phyloP scores from a whole-genome alignment of 179 eudicot species.

The Carnegiea gigantea region DNA sequence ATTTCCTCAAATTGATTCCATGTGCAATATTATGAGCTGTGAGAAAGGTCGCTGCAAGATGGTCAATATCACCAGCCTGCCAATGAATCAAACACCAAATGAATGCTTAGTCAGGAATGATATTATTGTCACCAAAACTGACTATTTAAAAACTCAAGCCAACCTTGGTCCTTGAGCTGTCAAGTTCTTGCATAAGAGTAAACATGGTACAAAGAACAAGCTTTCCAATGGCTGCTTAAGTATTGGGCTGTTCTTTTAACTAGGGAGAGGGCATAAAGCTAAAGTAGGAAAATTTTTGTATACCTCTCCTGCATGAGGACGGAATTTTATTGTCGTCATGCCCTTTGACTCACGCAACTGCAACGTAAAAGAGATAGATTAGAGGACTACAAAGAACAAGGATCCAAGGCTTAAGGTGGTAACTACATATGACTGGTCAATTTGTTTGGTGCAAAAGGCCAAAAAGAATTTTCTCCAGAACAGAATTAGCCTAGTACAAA shows the following conservation, averaged over 20 bases:
- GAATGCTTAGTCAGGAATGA: not conserved
- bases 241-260: not conserved
- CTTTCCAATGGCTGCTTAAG: too few relatives aligned
- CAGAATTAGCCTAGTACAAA: not conserved
- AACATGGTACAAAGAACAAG: too few relatives aligned
- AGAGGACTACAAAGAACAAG: not conserved
- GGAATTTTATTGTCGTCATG: conserved; percentile 91
- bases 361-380: conserved; percentile 22
- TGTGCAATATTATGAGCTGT: conserved; percentile 91
- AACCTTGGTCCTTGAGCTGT: not conserved
- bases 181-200: too few relatives aligned
- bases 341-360: conserved; percentile 99
- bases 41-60: conserved; percentile 96
- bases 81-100: conserved; percentile 1
- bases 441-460: not conserved
- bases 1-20: conserved; percentile 95
- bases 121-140: not conserved
- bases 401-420: conserved; percentile 3
- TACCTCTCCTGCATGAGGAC: conserved; percentile 99
- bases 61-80: conserved; percentile 99
- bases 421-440: not conserved
- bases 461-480: not conserved
- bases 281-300: not conserved
- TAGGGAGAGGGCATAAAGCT: not conserved
- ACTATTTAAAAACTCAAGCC: not conserved